These are phyloP conservation scores for Yamadazyma olivae DNA, from an alignment of 805 yeast genomes.

Conservation along the genomic window DNA sequence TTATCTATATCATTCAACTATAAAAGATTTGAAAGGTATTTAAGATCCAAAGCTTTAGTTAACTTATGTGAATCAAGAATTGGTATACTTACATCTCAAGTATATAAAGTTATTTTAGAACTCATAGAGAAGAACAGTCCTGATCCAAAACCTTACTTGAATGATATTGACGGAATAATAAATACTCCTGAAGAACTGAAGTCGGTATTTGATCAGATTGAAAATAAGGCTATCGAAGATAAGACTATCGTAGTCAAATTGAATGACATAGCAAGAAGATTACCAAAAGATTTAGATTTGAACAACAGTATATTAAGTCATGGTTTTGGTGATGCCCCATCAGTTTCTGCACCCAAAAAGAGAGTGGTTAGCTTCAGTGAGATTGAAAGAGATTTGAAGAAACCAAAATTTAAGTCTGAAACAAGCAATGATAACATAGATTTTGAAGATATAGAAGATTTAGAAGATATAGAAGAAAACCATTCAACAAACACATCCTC, in stretches of 20 bases:
- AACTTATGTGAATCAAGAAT: slow-evolving; percentile 63
- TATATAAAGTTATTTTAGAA: slow-evolving; percentile 58
- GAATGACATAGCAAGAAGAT: slow-evolving; percentile 28
- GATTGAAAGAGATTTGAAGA: slow-evolving; percentile 16
- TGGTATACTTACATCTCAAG: slow-evolving; percentile 63
- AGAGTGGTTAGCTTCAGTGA: slow-evolving; percentile 13
- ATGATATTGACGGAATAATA: slow-evolving; percentile 45
- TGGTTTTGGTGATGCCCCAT: slow-evolving; percentile 36
- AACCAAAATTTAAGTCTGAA: slow-evolving; percentile 24
- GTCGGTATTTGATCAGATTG: slow-evolving; percentile 25
- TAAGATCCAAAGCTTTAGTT: slow-evolving; percentile 62
- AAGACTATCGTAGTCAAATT: slow-evolving; percentile 34
- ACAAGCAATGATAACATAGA: slow-evolving; percentile 26
- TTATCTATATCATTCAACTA: slow-evolving; percentile 60
- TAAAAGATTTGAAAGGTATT: slow-evolving; percentile 61
- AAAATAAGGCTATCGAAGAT: slow-evolving; percentile 29
- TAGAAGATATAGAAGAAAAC: slow-evolving; percentile 10
- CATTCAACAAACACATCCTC: slow-evolving; percentile 16
- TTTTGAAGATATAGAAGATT: slow-evolving; percentile 1
- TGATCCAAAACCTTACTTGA: slow-evolving; percentile 35
- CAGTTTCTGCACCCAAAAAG: slow-evolving; percentile 28
- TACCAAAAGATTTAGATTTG: slow-evolving; percentile 44
- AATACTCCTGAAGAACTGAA: slow-evolving; percentile 46
- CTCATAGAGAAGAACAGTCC: slow-evolving; percentile 59
- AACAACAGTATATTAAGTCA: slow-evolving; percentile 44